Evolutionary conservation across 2,329 filamentous ascomycete species (phyloP), one percentile per base, ranked within the genome.

Genomic region (Phialophora macrospora): DNA sequence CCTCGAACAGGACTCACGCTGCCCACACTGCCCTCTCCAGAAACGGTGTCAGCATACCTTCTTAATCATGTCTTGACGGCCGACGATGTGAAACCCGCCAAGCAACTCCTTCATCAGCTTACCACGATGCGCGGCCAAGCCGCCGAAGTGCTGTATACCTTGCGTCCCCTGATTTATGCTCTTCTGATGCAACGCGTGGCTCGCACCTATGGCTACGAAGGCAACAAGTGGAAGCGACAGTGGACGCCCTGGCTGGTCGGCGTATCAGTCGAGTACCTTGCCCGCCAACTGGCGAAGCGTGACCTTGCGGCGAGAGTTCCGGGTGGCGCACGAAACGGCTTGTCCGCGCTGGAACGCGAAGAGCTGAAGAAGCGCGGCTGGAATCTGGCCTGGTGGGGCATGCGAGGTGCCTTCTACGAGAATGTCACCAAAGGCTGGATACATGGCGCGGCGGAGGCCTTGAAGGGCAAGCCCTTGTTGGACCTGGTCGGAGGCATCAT

Each of bases 341-440:
- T 95, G 34, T 97, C 94, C 26, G 87, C 90, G 8, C 83, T 99
- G 20, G 95, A 99, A 80, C 87, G 89, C 63, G 94, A 97, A 71
- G 94, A 98, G 80, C 87, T 96, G 83, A 88, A 84, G 75, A 93
- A 92, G 79, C 85, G 95, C 69, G 93, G 91, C 46, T 96, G 93
- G 92, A 88, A 88, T 1, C 89, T 97, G 83, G 90, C 88, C 22
- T 98, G 95, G 94, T 99, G 95, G 95, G 80, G 86, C 28, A 95
- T 99, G 92, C 87, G 94, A 66, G 94, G 95, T n/a, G 93, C 93
- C 1, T 96, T 96, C 73, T 99, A 99, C 78, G 92, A 98, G 78
- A 92, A 93, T 73, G 84, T 97, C 66, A 96, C 92, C 55, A 86
- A 71, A 63, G 60, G 41, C 24, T 70, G 64, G 60, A 60, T 72